phyloP scores from a whole-genome alignment of 2,329 filamentous ascomycete species.

The Alternaria incomplexa region DNA sequence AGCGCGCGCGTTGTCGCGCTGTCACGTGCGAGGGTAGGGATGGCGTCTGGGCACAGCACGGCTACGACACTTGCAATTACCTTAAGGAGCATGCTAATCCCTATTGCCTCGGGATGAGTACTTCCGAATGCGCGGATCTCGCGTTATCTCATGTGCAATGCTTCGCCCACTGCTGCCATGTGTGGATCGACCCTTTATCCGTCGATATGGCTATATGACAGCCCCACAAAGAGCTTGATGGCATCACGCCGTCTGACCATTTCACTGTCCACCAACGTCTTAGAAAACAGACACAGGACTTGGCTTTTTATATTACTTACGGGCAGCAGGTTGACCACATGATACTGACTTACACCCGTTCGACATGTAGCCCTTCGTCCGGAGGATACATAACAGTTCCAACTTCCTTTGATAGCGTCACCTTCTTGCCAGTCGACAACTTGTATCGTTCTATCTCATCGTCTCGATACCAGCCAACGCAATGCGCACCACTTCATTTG shows the following conservation, averaged over 20 bases:
- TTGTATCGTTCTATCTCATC: background rate
- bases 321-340: background rate
- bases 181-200: background rate
- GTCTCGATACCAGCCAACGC: too few species aligned
- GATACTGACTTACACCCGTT: background rate
- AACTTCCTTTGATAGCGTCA: background rate
- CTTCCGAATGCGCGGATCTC: background rate
- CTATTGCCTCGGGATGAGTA: background rate
- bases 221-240: background rate
- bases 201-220: background rate
- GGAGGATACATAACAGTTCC: background rate
- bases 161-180: background rate
- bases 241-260: background rate
- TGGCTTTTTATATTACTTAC: background rate
- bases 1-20: background rate
- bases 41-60: background rate
- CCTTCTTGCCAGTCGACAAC: background rate
- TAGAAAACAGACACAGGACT: background rate
- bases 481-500: slow-evolving; percentile 19
- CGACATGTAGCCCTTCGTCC: background rate
- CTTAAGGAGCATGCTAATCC: background rate
- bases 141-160: background rate
- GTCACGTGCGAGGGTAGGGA: background rate
- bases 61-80: background rate
- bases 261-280: accelerated